Evolutionary conservation across 768 basidiomycete species (phyloP), one percentile per base, ranked within the genome.

Genomic region (Kwoniella europaea): DNA sequence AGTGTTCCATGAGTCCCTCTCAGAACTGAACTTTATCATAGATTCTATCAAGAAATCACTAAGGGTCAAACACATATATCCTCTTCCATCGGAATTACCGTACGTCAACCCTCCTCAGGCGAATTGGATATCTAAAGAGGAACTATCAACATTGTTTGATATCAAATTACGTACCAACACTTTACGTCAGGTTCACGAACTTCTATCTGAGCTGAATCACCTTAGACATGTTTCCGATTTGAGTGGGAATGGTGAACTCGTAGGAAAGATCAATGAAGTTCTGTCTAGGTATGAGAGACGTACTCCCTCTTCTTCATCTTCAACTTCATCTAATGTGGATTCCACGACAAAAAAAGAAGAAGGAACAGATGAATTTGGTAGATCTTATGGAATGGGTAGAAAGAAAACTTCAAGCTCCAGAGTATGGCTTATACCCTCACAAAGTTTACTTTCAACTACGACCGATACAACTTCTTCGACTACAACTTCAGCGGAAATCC

Each of bases 331-430:
- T n/a, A n/a, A n/a, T n/a, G n/a, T n/a, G n/a, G n/a, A n/a, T n/a
- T n/a, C n/a, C n/a, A n/a, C n/a, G n/a, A n/a, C n/a, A n/a, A n/a
- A n/a, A n/a, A n/a, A n/a, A n/a, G n/a, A n/a, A n/a, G 88, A 73
- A 90, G 90, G 77, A 85, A 84, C 92, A 63, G 95, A 98, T 82
- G 85, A 87, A 56, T 87, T 88, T 67, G 93, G 93, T n/a, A 87
- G 95, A 68, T 90, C 90, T n/a, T 92, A 93, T 79, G 92, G 92
- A 0, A 79, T 91, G 60, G 95, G 95, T 50, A 88, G 89, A 84
- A 88, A 95, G 74, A 98, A 98, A 85, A 93, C 93, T 70, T 92
- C 92, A 76, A 86, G 90, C 1, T 94, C 95, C 44, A 88, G 93
- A 50, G 94, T 95, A 10, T 98, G 95, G 95, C 91, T 96, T 86